phyloP scores from a whole-genome alignment of 768 basidiomycete species.

The Podaxis pistillaris region DNA sequence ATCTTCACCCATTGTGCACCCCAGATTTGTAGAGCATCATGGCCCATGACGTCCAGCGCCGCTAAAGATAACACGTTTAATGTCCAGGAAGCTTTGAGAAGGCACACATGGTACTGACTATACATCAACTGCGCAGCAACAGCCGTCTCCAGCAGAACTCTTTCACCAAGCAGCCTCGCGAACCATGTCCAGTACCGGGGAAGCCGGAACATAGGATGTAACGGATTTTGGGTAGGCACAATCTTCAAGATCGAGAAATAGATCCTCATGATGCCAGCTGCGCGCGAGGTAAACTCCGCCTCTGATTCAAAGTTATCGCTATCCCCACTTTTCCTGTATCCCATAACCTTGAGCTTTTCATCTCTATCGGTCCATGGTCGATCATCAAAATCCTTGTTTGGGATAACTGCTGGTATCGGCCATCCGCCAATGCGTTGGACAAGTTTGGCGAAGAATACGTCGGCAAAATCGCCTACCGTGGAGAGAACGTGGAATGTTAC shows the following conservation, averaged over 20 bases:
- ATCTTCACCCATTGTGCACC: constrained; percentile 81
- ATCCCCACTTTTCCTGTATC: constrained; percentile 44
- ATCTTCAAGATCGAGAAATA: constrained; percentile 74
- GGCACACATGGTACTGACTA: constrained; percentile 40
- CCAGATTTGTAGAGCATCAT: constrained; percentile 60
- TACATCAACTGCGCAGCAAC: constrained; percentile 69
- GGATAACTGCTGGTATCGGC: constrained; percentile 70
- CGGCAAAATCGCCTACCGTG: constrained; percentile 53
- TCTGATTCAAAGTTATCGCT: constrained; percentile 48
- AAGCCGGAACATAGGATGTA: constrained; percentile 56
- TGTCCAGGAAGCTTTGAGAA: constrained; percentile 1
- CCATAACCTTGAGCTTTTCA: constrained; percentile 50
- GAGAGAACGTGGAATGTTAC: constrained; percentile 73
- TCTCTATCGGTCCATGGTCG: constrained; percentile 40
- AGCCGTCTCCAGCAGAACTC: constrained; percentile 49
- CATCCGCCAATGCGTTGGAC: constrained; percentile 89
- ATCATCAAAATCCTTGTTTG: constrained; percentile 49
- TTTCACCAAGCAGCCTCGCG: constrained; percentile 55
- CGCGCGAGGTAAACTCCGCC: constrained; percentile 62
- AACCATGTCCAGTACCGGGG: constrained; percentile 75
- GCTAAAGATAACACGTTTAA: constrained; percentile 36
- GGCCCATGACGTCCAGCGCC: constrained; percentile 69
- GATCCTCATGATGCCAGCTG: constrained; percentile 80
- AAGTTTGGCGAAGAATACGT: constrained; percentile 81
- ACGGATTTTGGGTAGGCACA: constrained; percentile 34